phyloP scores from a whole-genome alignment of 2,329 filamentous ascomycete genomes.

The Aspergillus luchuensis region DNA sequence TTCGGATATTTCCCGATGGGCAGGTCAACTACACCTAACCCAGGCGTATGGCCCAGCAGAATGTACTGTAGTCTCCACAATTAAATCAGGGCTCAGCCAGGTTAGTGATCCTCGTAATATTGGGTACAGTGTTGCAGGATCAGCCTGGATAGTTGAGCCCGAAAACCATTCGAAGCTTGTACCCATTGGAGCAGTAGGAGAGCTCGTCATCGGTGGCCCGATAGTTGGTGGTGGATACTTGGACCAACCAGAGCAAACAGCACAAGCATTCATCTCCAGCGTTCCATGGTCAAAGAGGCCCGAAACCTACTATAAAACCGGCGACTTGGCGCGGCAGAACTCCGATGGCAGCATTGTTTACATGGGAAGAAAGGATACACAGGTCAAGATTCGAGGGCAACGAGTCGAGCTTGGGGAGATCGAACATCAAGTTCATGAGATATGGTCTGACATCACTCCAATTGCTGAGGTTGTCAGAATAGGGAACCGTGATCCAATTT shows the following conservation, averaged over 20 bases:
- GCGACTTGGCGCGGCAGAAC: constrained; percentile 38
- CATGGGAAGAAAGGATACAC: constrained; percentile 9
- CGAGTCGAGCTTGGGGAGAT: constrained; percentile 15
- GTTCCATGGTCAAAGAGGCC: neutral
- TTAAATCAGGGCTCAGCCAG: neutral
- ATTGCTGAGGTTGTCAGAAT: too few relatives aligned
- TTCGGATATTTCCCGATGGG: neutral
- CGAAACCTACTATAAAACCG: constrained; percentile 9
- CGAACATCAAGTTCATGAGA: neutral
- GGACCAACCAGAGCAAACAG: neutral
- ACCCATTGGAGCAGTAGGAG: constrained; percentile 11
- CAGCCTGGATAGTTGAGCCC: constrained; percentile 5
- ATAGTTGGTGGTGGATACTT: constrained; percentile 1
- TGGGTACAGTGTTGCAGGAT: neutral
- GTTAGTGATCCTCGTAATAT: neutral
- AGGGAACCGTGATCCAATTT: too few relatives aligned
- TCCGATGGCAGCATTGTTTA: constrained; percentile 30
- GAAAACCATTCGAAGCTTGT: neutral
- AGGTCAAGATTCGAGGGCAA: constrained; percentile 18
- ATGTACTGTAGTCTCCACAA: neutral
- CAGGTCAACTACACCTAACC: neutral
- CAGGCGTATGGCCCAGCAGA: constrained; percentile 14
- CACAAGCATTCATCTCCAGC: neutral
- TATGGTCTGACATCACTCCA: too few relatives aligned
- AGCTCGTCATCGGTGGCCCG: neutral